Evolutionary conservation across 164 flowering plant genomes (phyloP).

Genomic region (Vitis cinerea): DNA sequence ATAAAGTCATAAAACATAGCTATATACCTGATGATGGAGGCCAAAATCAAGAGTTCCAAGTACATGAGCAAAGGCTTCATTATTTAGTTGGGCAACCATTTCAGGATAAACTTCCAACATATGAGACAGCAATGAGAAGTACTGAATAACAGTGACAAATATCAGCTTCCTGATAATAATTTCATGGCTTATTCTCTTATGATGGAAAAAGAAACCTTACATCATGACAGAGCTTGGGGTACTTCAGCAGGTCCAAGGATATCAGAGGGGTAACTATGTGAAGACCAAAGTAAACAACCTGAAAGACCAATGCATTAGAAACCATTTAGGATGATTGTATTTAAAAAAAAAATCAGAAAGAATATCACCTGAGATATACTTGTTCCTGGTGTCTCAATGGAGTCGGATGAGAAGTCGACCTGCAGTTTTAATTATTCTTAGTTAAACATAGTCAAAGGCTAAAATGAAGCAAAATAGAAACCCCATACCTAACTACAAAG

Average conservation of each 20-base stretch:
- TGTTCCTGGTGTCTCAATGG: constrained; percentile 46
- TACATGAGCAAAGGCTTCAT: constrained; percentile 64
- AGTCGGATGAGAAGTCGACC: constrained; percentile 84
- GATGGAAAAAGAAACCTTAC: constrained; percentile 42
- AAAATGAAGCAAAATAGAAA: background rate
- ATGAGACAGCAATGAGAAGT: constrained; percentile 79
- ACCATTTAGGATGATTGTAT: background rate
- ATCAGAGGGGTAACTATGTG: constrained; percentile 87
- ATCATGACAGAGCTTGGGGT: constrained; percentile 87
- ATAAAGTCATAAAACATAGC: background rate
- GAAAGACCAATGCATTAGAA: constrained; percentile 21
- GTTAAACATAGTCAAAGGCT: background rate
- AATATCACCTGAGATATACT: constrained; percentile 71
- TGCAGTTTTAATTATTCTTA: constrained; percentile 24
- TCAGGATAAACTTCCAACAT: constrained; percentile 96
- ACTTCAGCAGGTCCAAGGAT: constrained; percentile 83
- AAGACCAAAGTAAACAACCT: constrained; percentile 89
- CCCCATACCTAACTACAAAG: background rate
- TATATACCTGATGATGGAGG: constrained; percentile 74
- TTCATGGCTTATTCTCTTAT: background rate
- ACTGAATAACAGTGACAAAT: constrained; percentile 44
- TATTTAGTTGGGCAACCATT: constrained; percentile 65
- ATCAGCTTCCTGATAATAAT: constrained; percentile 14
- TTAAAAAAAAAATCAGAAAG: background rate
- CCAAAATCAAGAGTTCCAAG: constrained; percentile 83